These are phyloP conservation scores for Mallotus japonicus DNA, from an alignment of 441 rosid species.

Conservation along the genomic window DNA sequence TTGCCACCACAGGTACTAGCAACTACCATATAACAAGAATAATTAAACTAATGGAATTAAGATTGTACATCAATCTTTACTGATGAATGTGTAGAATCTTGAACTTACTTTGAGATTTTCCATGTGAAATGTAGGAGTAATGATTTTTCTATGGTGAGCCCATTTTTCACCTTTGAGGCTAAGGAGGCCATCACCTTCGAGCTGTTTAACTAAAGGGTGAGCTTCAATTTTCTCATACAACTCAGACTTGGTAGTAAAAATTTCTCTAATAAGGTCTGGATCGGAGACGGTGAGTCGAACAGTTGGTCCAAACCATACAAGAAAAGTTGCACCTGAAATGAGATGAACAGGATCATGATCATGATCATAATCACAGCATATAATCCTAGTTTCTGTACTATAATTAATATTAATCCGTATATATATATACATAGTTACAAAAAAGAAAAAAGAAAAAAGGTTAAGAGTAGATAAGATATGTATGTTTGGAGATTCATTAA, in stretches of 20 bases:
- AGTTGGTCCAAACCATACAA: slow-evolving; percentile 96
- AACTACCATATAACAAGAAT: slow-evolving; percentile 31
- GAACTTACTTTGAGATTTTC: slow-evolving; percentile 82
- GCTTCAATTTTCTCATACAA: slow-evolving; percentile 84
- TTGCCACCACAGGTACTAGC: slow-evolving; percentile 75
- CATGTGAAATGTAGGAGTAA: slow-evolving; percentile 82
- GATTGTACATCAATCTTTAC: neutral
- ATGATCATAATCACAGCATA: neutral
- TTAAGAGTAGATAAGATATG: neutral
- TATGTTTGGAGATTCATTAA: neutral
- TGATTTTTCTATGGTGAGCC: slow-evolving; percentile 89
- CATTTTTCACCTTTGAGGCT: slow-evolving; percentile 93
- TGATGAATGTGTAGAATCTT: neutral
- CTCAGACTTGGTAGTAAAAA: slow-evolving; percentile 71
- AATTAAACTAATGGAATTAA: neutral
- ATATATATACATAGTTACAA: neutral
- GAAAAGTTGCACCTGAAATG: slow-evolving; percentile 78
- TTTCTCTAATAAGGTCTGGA: slow-evolving; percentile 85
- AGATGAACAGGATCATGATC: neutral
- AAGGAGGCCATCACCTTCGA: slow-evolving; percentile 94
- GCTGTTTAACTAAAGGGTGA: slow-evolving; percentile 84
- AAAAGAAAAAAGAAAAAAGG: neutral
- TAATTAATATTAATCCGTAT: too few relatives aligned
- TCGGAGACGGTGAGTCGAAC: slow-evolving; percentile 84
- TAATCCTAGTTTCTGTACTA: neutral